A percentile compares a stretch with the other conserved stretches of the same genome.
phyloP scores from a whole-genome alignment of 495 filamentous ascomycete genomes.

The Clavariopsis aquatica region DNA sequence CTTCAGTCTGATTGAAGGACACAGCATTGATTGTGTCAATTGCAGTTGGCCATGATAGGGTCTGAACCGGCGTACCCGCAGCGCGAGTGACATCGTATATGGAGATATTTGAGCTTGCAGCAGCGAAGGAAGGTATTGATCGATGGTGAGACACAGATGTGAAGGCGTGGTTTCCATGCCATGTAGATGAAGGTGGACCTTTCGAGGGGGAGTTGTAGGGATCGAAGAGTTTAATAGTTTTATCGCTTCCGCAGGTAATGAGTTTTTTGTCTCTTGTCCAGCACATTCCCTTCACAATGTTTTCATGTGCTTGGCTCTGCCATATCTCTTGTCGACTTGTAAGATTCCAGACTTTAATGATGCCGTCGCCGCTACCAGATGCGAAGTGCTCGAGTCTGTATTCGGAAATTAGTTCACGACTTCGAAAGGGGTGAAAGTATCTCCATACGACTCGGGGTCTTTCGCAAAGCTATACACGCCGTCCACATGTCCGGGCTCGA shows the following conservation, averaged over 20 bases:
- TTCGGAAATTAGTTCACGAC: neutral
- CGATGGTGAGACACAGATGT: constrained; percentile 84
- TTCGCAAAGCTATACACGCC: constrained; percentile 63
- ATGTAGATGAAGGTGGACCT: constrained; percentile 71
- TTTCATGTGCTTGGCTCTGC: constrained; percentile 77
- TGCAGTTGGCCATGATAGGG: constrained; percentile 80
- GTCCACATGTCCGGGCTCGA: constrained; percentile 91
- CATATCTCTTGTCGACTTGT: constrained; percentile 76
- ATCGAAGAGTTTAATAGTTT: constrained; percentile 85
- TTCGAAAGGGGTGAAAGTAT: neutral
- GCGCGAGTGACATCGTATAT: constrained; percentile 82
- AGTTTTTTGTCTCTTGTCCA: constrained; percentile 85
- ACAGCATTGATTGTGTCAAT: constrained; percentile 90
- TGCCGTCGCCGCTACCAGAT: constrained; percentile 52
- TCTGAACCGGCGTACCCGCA: constrained; percentile 71
- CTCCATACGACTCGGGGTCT: constrained; percentile 43
- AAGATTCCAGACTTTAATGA: constrained; percentile 94
- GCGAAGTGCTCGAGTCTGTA: constrained; percentile 44
- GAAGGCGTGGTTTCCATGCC: constrained; percentile 77
- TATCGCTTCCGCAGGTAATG: constrained; percentile 86
- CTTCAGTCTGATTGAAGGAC: constrained; percentile 91
- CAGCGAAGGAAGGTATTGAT: constrained; percentile 65
- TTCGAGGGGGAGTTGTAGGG: constrained; percentile 72
- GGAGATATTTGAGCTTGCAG: constrained; percentile 74
- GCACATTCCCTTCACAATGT: constrained; percentile 87